Evolutionary conservation across 2,329 filamentous ascomycete species (phyloP), one percentile per base, ranked within the genome.

Genomic region (Pezicula radicicola): DNA sequence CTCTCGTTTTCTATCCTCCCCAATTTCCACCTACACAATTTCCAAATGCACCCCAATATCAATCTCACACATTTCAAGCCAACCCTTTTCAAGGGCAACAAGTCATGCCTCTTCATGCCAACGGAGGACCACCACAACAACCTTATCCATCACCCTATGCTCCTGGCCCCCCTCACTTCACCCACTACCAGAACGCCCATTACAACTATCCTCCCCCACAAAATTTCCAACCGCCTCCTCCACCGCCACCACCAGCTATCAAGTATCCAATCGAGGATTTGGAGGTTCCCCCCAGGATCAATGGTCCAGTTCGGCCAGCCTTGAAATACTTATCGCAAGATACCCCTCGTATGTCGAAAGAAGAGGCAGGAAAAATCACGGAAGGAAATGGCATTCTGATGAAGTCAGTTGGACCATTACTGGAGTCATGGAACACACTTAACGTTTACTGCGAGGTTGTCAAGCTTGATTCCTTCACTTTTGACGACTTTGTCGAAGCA

Each of bases 381-480:
- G 71, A 74, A 59, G 74, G 76, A 49, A 75, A 79, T 41, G 82
- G 85, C 37, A 84, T 97, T 49, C 74, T 85, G 18, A 94, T 93
- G 83, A 84, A 88, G 61, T 93, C 91, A 3, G 83, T 97, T n/a
- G 91, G 92, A 0, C 80, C 84, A 2, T 74, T 97, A 15, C 73
- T 99, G 21, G 93, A 97, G 70, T 90, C 89, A 0, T 99, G 94
- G 94, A 91, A 97, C 62, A 97, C 92, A 0, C 78, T 99, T 33
- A 99, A 97, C 63, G 93, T 99, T n/a, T 97, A 97, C 66, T 96
- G 91, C 65, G 91, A 96, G 64, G 87, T 97, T 16, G 96, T 96
- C 66, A 84, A 90, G 64, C 78, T 99, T 25, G 94, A 99, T 69
- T 97, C 93, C 0, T 99, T 99, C 66, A 97, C 93, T 0, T 95